phyloP scores from a whole-genome alignment of 148 eudicot genomes.

The Rhododendron ovatum region DNA sequence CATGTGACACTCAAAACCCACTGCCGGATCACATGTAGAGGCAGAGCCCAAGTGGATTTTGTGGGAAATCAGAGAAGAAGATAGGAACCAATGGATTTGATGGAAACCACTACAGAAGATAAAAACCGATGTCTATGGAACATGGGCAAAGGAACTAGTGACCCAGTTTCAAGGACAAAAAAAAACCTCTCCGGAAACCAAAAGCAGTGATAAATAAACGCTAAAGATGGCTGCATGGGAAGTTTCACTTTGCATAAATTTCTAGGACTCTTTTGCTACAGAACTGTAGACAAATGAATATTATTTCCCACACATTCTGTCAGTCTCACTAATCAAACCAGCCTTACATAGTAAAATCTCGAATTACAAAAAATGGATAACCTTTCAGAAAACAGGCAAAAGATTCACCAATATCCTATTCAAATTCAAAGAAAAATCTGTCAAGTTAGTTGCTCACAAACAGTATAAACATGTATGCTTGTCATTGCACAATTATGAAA shows the following conservation, averaged over 20 bases:
- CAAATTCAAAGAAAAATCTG: not conserved
- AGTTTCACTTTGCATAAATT: not conserved
- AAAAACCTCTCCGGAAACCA: not conserved
- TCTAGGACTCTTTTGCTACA: not conserved
- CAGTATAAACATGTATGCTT: not conserved
- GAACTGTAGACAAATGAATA: not conserved
- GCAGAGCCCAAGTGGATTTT: not conserved
- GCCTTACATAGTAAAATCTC: not conserved
- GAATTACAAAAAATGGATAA: not conserved
- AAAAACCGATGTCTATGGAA: not conserved
- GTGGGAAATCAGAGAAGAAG: not conserved
- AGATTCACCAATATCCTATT: not conserved
- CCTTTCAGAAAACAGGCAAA: not conserved
- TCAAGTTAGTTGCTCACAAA: not conserved
- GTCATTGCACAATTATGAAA: not conserved
- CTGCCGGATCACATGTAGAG: not conserved
- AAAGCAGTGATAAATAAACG: not conserved
- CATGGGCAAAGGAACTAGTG: not conserved
- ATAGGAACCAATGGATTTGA: not conserved
- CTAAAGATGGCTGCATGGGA: not conserved
- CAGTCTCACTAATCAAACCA: not conserved
- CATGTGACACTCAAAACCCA: not conserved
- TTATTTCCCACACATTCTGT: not conserved
- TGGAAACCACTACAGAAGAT: not conserved
- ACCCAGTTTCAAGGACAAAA: not conserved